Evolutionary conservation across 768 basidiomycete species (phyloP), one percentile per base, ranked within the genome.

Genomic region (Pleurotus giganteus): DNA sequence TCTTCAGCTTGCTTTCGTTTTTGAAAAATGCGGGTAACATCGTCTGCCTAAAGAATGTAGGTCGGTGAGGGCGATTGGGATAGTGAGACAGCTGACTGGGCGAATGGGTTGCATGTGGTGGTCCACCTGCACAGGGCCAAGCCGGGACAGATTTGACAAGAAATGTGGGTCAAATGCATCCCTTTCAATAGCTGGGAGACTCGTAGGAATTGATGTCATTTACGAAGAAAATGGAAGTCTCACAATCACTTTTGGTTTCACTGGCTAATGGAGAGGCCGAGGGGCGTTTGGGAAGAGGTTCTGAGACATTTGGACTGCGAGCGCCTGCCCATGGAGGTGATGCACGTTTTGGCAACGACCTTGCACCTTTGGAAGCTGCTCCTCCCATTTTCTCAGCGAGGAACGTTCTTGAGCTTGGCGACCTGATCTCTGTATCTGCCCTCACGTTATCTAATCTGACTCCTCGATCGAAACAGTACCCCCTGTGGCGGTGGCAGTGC

Each of bases 161-260:
- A 92, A 80, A 24, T 90, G 80, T 1, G 88, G 87, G 62, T 94
- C 89, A 53, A 72, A 74, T n/a, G 82, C 77, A 60, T 93, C 89
- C 51, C 64, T 69, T 53, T 82, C 74, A 61, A 89, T 83, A 6
- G 72, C 88, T 89, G 59, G 41, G 39, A 41, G 31, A 29, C 17
- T 12, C 52, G 43, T 56, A 46, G 34, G 43, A 41, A 57, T 11
- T 29, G 37, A 12, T 17, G 15, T 7, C 19, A 36, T 19, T 3
- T 36, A 9, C 50, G 5, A 37, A 43, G 60, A 29, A 50, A 24
- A 23, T n/a, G 39, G 29, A 31, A 8, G 28, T 42, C 60, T 32
- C 47, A 79, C 86, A 78, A 69, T 79, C 71, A 47, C 71, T 75
- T 62, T 74, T 83, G 3, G 63, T 75, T 63, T 85, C 82, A 58